Conservation (phyloP, 1,284 basidiomycete genomes). For the Ganoderma meredithae region DNA sequence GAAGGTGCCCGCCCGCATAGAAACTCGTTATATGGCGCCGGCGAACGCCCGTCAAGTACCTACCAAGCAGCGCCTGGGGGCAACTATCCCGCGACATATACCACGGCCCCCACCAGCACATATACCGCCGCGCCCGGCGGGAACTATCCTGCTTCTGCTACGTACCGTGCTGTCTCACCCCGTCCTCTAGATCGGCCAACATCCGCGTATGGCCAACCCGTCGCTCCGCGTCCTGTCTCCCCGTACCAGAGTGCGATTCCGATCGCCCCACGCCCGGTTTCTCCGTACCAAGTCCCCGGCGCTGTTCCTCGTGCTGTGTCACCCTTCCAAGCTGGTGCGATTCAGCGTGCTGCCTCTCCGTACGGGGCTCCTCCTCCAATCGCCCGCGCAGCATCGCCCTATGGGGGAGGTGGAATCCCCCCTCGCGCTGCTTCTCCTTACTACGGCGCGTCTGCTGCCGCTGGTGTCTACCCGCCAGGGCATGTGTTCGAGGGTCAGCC, state of each 20-base stretch:
- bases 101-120: constrained; percentile 19
- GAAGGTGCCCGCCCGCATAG: constrained; percentile 35
- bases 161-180: constrained; percentile 34
- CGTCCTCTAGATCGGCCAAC: constrained; percentile 33
- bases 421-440: constrained; percentile 40
- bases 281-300: constrained; percentile 36
- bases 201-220: constrained; percentile 34
- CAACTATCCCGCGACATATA: constrained; percentile 27
- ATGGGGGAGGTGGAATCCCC: constrained; percentile 34
- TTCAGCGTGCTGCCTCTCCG: constrained; percentile 29
- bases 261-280: constrained; percentile 34
- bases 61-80: constrained; percentile 35
- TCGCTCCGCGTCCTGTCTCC: constrained; percentile 32
- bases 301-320: constrained; percentile 28
- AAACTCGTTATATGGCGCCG: constrained; percentile 36
- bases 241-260: constrained; percentile 34
- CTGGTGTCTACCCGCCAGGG: constrained; percentile 36
- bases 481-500: constrained; percentile 40
- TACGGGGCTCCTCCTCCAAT: constrained; percentile 16
- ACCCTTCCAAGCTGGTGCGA: constrained; percentile 22
- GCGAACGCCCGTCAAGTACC: constrained; percentile 33
- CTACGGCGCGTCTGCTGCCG: constrained; percentile 18
- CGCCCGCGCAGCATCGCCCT: constrained; percentile 33
- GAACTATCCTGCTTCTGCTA: constrained; percentile 26
- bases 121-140: constrained; percentile 34